A percentile compares a stretch with the other conserved stretches of the same genome.
Conservation (phyloP, 768 basidiomycete species). For the Psilocybe subaeruginosa region DNA sequence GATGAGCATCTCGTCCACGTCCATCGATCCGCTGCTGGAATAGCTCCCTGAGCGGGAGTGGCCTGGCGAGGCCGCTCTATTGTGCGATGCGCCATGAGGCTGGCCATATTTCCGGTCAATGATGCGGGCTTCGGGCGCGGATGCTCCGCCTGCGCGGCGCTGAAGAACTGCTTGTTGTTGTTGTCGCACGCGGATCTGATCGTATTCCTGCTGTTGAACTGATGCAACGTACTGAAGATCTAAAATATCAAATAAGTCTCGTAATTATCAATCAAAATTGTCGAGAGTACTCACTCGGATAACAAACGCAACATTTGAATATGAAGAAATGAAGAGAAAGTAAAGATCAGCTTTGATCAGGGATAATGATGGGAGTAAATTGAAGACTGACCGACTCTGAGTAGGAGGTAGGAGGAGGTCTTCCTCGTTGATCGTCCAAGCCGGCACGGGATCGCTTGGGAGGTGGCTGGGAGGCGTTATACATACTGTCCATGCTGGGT, state of each 20-base stretch:
- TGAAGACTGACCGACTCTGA: constrained; percentile 31
- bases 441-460: constrained; percentile 46
- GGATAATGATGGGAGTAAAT: constrained; percentile 6
- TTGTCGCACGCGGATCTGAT: constrained; percentile 5
- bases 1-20: constrained; percentile 49
- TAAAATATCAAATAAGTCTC: no score
- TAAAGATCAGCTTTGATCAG: constrained; percentile 2
- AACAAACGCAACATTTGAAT: not conserved
- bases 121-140: constrained; percentile 18
- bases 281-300: no score
- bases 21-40: constrained; percentile 38
- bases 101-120: constrained; percentile 23
- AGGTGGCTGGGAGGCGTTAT: constrained; percentile 46
- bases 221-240: constrained; percentile 1
- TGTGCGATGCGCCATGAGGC: not conserved
- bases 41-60: constrained; percentile 36
- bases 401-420: constrained; percentile 27
- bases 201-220: not conserved
- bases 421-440: constrained; percentile 34
- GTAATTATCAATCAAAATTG: no score
- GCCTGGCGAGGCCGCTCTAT: not conserved
- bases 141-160: constrained; percentile 5
- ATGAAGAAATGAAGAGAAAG: not conserved
- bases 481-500: constrained; percentile 34
- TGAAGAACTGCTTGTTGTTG: not conserved